Evolutionary conservation across 2,329 filamentous ascomycete genomes (phyloP).

Genomic region (Fusarium pseudograminearum): DNA sequence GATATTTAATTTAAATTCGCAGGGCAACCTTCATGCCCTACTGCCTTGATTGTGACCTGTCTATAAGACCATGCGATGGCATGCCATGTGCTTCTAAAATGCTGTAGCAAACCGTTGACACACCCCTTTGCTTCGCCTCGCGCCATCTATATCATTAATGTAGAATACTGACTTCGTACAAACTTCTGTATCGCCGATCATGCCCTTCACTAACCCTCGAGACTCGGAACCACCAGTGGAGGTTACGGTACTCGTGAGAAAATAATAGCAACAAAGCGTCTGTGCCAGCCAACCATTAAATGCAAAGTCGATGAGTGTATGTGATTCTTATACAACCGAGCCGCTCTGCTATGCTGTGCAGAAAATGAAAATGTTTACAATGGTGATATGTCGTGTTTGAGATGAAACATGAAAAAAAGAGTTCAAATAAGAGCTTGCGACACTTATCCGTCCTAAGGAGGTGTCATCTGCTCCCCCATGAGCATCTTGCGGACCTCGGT

Average conservation of each 20-base stretch:
- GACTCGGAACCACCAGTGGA: conserved; percentile 6
- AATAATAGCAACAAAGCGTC: conserved; percentile 2
- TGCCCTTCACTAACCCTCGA: neutral
- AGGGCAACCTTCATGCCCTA: conserved; percentile 13
- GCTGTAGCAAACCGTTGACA: conserved; percentile 29
- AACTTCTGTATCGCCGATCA: conserved; percentile 1
- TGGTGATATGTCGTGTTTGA: conserved; percentile 7
- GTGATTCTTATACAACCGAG: conserved; percentile 23
- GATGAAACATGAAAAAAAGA: conserved; percentile 2
- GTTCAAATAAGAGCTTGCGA: neutral
- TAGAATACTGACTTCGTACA: conserved; percentile 15
- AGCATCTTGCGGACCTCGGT: conserved; percentile 60
- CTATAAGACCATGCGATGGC: conserved; percentile 16
- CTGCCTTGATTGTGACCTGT: conserved; percentile 6
- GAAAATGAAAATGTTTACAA: conserved; percentile 21
- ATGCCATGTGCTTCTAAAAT: conserved; percentile 27
- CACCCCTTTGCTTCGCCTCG: conserved; percentile 15
- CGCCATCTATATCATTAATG: conserved; percentile 30
- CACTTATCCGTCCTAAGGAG: conserved; percentile 50
- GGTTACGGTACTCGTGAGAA: conserved; percentile 4
- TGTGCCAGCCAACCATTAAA: conserved; percentile 6
- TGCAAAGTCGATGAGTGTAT: conserved; percentile 17
- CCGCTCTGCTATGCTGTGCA: conserved; percentile 29
- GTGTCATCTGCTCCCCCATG: conserved; percentile 56
- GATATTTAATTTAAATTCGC: conserved; percentile 7